Evolutionary conservation across 2,329 filamentous ascomycete genomes (phyloP).

Genomic region (Xylaria arbuscula): DNA sequence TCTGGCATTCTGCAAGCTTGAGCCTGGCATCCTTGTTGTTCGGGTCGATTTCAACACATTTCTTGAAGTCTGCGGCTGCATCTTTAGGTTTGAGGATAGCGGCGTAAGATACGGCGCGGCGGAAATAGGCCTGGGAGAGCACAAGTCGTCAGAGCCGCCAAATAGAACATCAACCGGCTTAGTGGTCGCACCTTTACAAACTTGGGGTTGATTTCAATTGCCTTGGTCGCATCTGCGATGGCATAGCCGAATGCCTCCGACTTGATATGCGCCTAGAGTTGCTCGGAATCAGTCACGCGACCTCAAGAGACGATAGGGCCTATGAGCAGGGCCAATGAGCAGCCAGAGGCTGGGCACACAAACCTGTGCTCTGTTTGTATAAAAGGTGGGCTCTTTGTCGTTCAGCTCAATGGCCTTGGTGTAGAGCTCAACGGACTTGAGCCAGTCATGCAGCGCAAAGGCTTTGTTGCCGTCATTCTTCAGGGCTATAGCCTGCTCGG

Average conservation of each 20-base stretch:
- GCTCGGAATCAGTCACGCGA: conserved; percentile 59
- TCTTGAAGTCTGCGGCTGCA: conserved; percentile 90
- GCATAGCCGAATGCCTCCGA: conserved; percentile 95
- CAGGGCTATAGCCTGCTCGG: conserved; percentile 79
- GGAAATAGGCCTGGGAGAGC: conserved; percentile 81
- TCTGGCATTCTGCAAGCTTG: conserved; percentile 92
- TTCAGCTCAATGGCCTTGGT: conserved; percentile 87
- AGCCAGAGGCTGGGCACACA: conserved; percentile 45
- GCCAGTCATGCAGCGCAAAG: conserved; percentile 89
- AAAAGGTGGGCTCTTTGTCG: conserved; percentile 87
- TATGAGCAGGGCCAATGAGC: not conserved
- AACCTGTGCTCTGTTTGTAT: conserved; percentile 94
- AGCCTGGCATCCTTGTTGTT: conserved; percentile 89
- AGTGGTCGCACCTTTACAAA: conserved; percentile 79
- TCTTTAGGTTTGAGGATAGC: conserved; percentile 91
- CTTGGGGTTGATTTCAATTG: conserved; percentile 86
- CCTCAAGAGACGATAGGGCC: conserved; percentile 33
- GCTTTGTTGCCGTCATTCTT: conserved; percentile 97
- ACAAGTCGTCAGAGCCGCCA: conserved; percentile 27
- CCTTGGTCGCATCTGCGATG: conserved; percentile 88
- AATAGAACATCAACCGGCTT: not conserved
- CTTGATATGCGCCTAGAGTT: conserved; percentile 85
- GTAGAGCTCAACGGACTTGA: conserved; percentile 83
- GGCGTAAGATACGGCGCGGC: conserved; percentile 89
- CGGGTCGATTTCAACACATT: conserved; percentile 88